Evolutionary conservation across 148 eudicot species (phyloP).

Genomic region (Cornus controversa): DNA sequence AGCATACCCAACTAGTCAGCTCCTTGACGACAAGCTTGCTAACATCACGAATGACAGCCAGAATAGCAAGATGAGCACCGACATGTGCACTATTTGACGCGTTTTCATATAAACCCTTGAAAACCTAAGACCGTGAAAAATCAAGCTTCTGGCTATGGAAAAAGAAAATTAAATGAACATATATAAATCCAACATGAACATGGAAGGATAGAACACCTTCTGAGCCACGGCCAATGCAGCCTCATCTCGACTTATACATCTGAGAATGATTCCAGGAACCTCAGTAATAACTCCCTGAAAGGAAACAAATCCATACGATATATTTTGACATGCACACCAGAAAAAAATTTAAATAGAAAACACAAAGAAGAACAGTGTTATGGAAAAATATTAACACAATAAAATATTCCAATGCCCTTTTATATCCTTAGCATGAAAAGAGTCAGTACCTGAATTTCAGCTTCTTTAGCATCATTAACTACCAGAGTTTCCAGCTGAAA

Average conservation of each 20-base stretch:
- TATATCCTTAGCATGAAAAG: neutral
- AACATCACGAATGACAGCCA: slow-evolving; percentile 88
- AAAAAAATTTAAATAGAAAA: neutral
- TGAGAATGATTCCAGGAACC: slow-evolving; percentile 70
- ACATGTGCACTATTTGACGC: slow-evolving; percentile 62
- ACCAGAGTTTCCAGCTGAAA: slow-evolving; percentile 76
- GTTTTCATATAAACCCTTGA: slow-evolving; percentile 82
- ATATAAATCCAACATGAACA: neutral
- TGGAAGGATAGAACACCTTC: slow-evolving; percentile 44
- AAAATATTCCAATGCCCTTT: neutral
- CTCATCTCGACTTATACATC: slow-evolving; percentile 86
- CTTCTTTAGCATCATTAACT: slow-evolving; percentile 55
- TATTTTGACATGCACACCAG: neutral
- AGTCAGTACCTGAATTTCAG: slow-evolving; percentile 73
- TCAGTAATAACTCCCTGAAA: slow-evolving; percentile 43
- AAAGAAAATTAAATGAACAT: neutral
- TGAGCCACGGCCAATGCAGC: slow-evolving; percentile 93
- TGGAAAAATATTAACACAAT: neutral
- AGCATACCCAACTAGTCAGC: slow-evolving; percentile 89
- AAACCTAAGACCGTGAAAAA: slow-evolving; percentile 47
- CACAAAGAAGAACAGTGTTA: neutral
- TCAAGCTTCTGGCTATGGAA: neutral
- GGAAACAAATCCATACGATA: neutral
- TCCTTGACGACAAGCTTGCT: slow-evolving; percentile 90
- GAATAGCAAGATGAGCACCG: slow-evolving; percentile 76